phyloP scores from a whole-genome alignment of 1,284 basidiomycete genomes.

The Heterobasidion annosum region DNA sequence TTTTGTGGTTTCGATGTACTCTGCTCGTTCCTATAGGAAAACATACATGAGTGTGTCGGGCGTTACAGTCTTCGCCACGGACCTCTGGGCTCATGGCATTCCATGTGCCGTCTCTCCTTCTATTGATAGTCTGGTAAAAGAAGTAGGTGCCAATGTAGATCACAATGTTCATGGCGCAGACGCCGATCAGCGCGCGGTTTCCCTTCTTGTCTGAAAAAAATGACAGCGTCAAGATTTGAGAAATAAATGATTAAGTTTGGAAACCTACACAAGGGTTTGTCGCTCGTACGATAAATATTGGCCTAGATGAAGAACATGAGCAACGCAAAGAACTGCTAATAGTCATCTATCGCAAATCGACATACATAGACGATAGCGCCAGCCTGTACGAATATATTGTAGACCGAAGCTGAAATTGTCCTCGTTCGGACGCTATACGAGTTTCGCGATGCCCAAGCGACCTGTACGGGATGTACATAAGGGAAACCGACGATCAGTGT shows the following conservation, averaged over 20 bases:
- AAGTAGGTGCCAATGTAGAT: constrained; percentile 42
- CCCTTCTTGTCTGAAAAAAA: constrained; percentile 27
- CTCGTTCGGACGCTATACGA: constrained; percentile 49
- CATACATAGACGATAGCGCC: constrained; percentile 40
- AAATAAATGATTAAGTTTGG: background rate
- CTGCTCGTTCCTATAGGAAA: constrained; percentile 34
- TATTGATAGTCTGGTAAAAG: constrained; percentile 49
- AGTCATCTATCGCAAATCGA: constrained; percentile 3
- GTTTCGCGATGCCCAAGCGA: constrained; percentile 56
- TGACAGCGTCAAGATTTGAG: background rate
- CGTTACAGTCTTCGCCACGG: constrained; percentile 4
- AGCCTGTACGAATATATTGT: constrained; percentile 59
- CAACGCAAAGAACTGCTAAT: background rate
- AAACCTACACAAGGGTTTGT: constrained; percentile 37
- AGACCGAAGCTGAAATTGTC: constrained; percentile 46
- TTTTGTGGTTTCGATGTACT: constrained; percentile 48
- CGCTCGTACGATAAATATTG: constrained; percentile 24
- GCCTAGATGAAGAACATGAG: constrained; percentile 12
- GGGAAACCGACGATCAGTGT: constrained; percentile 45
- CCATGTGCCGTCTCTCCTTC: constrained; percentile 43
- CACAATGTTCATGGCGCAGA: constrained; percentile 28
- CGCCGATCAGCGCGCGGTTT: constrained; percentile 26
- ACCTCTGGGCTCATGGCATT: constrained; percentile 42
- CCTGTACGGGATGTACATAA: constrained; percentile 36
- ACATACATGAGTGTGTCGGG: background rate